A percentile compares a stretch with the other conserved stretches of the same genome.
Evolutionary conservation across 768 basidiomycete species (phyloP).

Genomic region (Panaeolus cyanescens): DNA sequence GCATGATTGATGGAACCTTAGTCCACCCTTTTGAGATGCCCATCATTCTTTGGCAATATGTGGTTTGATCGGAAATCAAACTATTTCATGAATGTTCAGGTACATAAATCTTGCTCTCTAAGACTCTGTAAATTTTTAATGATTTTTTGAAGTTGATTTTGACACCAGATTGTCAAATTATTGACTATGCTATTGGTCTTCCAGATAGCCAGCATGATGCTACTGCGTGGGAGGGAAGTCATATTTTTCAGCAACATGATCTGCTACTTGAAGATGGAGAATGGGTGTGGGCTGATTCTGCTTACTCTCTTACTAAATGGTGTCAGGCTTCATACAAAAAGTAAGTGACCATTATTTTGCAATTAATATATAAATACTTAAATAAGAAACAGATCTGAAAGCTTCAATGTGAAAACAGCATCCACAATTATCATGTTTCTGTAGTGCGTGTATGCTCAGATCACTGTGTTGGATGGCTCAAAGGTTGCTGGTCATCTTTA

Average conservation of each 20-base stretch:
- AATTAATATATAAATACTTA: neutral
- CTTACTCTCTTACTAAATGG: slow-evolving; percentile 28
- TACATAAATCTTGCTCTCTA: slow-evolving; percentile 7
- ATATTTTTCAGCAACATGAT: slow-evolving; percentile 17
- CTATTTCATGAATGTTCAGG: slow-evolving; percentile 38
- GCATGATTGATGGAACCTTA: slow-evolving; percentile 40
- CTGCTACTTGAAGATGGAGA: slow-evolving; percentile 25
- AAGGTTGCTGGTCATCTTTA: slow-evolving; percentile 29
- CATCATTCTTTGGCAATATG: slow-evolving; percentile 31
- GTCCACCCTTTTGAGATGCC: slow-evolving; percentile 32
- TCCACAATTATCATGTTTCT: slow-evolving; percentile 26
- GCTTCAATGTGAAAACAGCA: slow-evolving; percentile 14
- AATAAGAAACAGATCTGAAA: slow-evolving; percentile 21
- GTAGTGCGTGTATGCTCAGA: slow-evolving; percentile 28
- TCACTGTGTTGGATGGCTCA: slow-evolving; percentile 29
- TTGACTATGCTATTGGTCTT: slow-evolving; percentile 34
- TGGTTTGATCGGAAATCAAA: slow-evolving; percentile 39
- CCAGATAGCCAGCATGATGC: slow-evolving; percentile 38
- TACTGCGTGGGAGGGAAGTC: slow-evolving; percentile 29
- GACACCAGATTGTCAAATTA: slow-evolving; percentile 31
- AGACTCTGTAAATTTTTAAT: no score
- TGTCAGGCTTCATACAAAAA: slow-evolving; percentile 18
- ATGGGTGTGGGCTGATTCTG: slow-evolving; percentile 39
- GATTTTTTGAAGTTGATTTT: slow-evolving; percentile 18
- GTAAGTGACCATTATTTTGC: slow-evolving; percentile 7